Conservation (phyloP, 345 rosid species). For the Kandelia obovata region DNA sequence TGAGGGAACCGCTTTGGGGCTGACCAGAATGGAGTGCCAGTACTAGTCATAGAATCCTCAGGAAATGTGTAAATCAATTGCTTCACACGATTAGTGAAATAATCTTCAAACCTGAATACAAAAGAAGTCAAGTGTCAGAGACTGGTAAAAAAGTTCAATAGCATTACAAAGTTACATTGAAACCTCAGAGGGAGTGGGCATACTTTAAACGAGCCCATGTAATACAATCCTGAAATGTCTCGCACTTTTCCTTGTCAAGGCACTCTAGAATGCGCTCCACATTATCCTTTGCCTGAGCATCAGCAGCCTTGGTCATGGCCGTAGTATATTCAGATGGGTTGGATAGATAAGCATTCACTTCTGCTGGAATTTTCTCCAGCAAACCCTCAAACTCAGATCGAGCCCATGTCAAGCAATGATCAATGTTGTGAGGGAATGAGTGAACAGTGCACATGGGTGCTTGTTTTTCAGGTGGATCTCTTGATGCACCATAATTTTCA, state of each 20-base stretch:
- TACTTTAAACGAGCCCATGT: slow-evolving; percentile 96
- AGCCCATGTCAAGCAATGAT: slow-evolving; percentile 99
- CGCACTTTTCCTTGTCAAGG: slow-evolving; percentile 85
- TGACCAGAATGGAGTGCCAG: slow-evolving; percentile 97
- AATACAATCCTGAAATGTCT: slow-evolving; percentile 83
- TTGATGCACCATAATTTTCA: slow-evolving; percentile 97
- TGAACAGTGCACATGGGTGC: slow-evolving; percentile 99
- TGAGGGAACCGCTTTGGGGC: slow-evolving; percentile 96
- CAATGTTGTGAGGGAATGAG: slow-evolving; percentile 98
- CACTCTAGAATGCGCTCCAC: slow-evolving; percentile 85
- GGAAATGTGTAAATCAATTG: slow-evolving; percentile 86
- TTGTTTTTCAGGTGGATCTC: slow-evolving; percentile 99
- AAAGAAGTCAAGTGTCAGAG: slow-evolving; percentile 20
- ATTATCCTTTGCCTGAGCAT: slow-evolving; percentile 96
- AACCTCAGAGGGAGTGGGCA: slow-evolving; percentile 5
- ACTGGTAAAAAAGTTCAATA: not conserved
- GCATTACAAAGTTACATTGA: not conserved
- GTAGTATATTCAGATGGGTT: slow-evolving; percentile 67
- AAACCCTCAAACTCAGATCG: slow-evolving; percentile 99
- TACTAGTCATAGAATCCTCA: slow-evolving; percentile 87
- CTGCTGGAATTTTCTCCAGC: slow-evolving; percentile 95
- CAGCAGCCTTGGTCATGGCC: slow-evolving; percentile 73
- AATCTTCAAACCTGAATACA: slow-evolving; percentile 82
- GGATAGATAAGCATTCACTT: slow-evolving; percentile 86
- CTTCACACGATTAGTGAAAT: slow-evolving; percentile 78